phyloP scores from a whole-genome alignment of 2,329 filamentous ascomycete genomes.

The Fusarium sp. region DNA sequence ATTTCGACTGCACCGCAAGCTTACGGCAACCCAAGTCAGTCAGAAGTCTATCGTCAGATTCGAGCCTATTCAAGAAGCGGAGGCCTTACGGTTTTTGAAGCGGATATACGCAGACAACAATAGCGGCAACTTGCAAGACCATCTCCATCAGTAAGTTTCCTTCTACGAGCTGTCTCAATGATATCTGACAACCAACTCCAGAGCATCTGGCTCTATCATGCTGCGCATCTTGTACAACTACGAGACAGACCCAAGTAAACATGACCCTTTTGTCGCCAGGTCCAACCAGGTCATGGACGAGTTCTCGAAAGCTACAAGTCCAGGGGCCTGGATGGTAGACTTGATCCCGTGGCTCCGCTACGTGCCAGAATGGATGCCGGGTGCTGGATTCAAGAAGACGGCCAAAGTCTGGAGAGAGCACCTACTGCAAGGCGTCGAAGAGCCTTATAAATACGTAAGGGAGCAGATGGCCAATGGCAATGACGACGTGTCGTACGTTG shows the following conservation, averaged over 20 bases:
- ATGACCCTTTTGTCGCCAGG: slow-evolving; percentile 10
- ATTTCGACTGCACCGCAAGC: slow-evolving; percentile 18
- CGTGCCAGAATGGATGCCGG: slow-evolving; percentile 15
- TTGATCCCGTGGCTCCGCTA: slow-evolving; percentile 8
- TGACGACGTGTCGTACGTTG: slow-evolving; percentile 12
- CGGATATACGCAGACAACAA: not conserved
- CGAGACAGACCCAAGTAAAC: not conserved
- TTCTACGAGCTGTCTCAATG: fast-evolving
- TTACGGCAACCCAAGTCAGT: slow-evolving; percentile 23
- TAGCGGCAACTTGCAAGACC: not conserved
- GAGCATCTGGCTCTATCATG: slow-evolving; percentile 20
- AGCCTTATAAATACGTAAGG: slow-evolving; percentile 6
- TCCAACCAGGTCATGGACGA: slow-evolving; percentile 21
- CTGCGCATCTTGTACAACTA: slow-evolving; percentile 23
- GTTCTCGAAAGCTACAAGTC: slow-evolving; percentile 14
- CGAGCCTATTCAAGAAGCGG: slow-evolving; percentile 5
- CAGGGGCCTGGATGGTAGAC: slow-evolving; percentile 18
- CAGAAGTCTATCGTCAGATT: slow-evolving; percentile 15
- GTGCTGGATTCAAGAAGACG: slow-evolving; percentile 4
- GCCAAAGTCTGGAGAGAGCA: not conserved
- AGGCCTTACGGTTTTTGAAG: not conserved
- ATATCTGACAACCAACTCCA: not conserved
- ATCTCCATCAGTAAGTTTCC: slow-evolving; percentile 8
- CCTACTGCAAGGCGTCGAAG: not conserved
- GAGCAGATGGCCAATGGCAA: not conserved